phyloP scores from a whole-genome alignment of 768 basidiomycete genomes.

The Amanita phalloides region DNA sequence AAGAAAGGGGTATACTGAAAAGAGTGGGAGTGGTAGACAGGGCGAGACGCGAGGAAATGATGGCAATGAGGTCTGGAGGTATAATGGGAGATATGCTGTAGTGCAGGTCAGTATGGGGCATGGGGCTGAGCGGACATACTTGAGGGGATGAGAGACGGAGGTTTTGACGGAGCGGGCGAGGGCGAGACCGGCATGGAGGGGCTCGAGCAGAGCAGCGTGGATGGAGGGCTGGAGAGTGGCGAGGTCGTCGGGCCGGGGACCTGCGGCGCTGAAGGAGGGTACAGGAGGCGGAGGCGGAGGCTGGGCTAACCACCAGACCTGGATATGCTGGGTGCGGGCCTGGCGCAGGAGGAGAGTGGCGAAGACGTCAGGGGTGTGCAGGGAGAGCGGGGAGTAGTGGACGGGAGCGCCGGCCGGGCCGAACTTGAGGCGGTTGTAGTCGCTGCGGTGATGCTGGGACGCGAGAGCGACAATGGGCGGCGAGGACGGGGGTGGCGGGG shows the following conservation, averaged over 20 bases:
- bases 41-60: constrained; percentile 37
- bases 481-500: constrained; percentile 2
- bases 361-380: constrained; percentile 51
- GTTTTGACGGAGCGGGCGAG: constrained; percentile 39
- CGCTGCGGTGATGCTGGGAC: constrained; percentile 65
- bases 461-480: constrained; percentile 43
- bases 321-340: constrained; percentile 20
- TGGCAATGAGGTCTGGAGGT: constrained; percentile 43
- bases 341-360: constrained; percentile 43
- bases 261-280: background rate
- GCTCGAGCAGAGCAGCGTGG: constrained; percentile 41
- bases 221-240: constrained; percentile 28
- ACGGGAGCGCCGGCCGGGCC: constrained; percentile 40
- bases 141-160: constrained; percentile 74
- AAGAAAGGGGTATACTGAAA: constrained; percentile 32
- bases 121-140: constrained; percentile 34
- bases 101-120: constrained; percentile 9
- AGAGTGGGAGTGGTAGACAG: constrained; percentile 28
- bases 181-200: constrained; percentile 12
- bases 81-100: constrained; percentile 54
- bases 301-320: constrained; percentile 43
- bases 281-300: constrained; percentile 2
- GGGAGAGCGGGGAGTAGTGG: constrained; percentile 50
- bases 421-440: constrained; percentile 61
- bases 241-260: constrained; percentile 3